phyloP scores from a whole-genome alignment of 441 rosid genomes.

The Corymbia calophylla region DNA sequence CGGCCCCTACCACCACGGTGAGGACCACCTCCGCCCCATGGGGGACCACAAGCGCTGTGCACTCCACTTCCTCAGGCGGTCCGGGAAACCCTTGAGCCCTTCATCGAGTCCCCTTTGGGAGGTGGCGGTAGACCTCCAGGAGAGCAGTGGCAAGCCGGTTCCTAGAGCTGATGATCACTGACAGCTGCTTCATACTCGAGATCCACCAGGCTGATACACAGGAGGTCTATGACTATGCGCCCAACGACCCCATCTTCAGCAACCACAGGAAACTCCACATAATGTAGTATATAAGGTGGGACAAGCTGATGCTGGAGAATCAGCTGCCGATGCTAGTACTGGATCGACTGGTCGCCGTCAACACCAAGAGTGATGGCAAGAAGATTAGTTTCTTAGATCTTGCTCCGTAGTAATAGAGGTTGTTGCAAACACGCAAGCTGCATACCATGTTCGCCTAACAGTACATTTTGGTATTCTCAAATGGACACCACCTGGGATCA shows the following conservation, averaged over 20 bases:
- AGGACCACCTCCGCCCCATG: constrained; percentile 23
- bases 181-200: constrained; percentile 46
- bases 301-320: constrained; percentile 45
- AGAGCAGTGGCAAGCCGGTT: neutral
- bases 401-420: too few relatives aligned
- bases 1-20: constrained; percentile 33
- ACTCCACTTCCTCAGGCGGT: constrained; percentile 23
- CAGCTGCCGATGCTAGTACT: constrained; percentile 35
- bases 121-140: constrained; percentile 14
- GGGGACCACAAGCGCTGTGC: constrained; percentile 39
- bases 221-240: constrained; percentile 10
- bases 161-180: constrained; percentile 37
- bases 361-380: too few relatives aligned
- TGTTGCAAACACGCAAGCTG: too few relatives aligned
- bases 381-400: too few relatives aligned
- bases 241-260: constrained; percentile 32
- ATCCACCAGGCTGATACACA: constrained; percentile 7
- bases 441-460: too few relatives aligned
- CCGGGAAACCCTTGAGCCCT: constrained; percentile 4
- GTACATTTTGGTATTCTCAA: too few relatives aligned
- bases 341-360: constrained; percentile 7
- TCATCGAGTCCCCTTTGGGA: constrained; percentile 8
- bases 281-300: constrained; percentile 26
- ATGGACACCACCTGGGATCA: neutral
- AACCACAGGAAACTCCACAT: constrained; percentile 26